These are phyloP conservation scores for Eutrema japonicum DNA, from an alignment of 345 rosid species.

Conservation along the genomic window DNA sequence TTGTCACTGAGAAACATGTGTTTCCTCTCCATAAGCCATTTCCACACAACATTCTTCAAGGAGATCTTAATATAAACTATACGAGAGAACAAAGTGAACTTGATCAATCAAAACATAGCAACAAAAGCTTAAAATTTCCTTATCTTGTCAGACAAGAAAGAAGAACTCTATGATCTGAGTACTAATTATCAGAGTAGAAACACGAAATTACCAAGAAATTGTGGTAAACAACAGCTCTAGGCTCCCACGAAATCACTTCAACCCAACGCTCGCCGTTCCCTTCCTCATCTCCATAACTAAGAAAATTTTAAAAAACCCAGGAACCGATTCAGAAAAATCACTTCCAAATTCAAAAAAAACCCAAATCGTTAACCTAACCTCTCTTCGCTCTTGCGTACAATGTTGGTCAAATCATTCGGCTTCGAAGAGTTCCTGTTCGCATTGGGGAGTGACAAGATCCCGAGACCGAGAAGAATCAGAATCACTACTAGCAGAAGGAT, in stretches of 20 bases:
- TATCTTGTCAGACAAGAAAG: conserved; percentile 27
- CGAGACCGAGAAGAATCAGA: conserved; percentile 76
- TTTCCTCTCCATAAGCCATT: not conserved
- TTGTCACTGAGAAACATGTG: not conserved
- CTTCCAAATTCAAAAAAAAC: not conserved
- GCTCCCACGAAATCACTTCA: conserved; percentile 96
- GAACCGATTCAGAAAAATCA: conserved; percentile 7
- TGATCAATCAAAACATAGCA: not conserved
- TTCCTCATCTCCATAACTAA: conserved; percentile 52
- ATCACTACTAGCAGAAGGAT: conserved; percentile 61
- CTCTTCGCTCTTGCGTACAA: conserved; percentile 49
- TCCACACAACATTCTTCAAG: not conserved
- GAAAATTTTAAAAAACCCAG: not conserved
- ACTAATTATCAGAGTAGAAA: not conserved
- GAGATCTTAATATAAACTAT: not conserved
- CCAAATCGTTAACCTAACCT: conserved; percentile 42
- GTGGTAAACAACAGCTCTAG: conserved; percentile 86
- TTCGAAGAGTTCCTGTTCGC: conserved; percentile 50
- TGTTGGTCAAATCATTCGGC: conserved; percentile 77
- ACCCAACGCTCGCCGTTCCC: conserved; percentile 71
- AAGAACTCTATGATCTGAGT: conserved; percentile 6
- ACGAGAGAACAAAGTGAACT: not conserved
- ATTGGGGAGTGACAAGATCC: conserved; percentile 74
- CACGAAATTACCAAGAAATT: conserved; percentile 71
- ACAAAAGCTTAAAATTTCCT: not conserved